A percentile compares a stretch with the other conserved stretches of the same genome.
These are phyloP conservation scores for Euphorbia lathyris DNA, from an alignment of 345 rosid species.

Conservation along the genomic window DNA sequence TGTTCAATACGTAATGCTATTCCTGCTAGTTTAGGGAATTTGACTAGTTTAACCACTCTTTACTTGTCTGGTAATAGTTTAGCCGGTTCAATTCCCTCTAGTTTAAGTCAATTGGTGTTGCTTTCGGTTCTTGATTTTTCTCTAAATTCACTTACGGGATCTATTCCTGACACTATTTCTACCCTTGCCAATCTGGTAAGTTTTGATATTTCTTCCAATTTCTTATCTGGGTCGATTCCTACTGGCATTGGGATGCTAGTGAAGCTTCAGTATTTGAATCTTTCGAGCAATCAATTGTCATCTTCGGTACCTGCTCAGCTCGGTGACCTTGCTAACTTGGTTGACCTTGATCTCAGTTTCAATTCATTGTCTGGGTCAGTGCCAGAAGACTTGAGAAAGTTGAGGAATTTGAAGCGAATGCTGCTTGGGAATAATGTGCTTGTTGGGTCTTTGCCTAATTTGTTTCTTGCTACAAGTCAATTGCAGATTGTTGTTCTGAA, in stretches of 20 bases:
- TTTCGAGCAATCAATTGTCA: conserved; percentile 66
- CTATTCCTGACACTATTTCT: conserved; percentile 61
- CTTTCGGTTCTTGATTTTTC: conserved; percentile 71
- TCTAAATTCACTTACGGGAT: conserved; percentile 53
- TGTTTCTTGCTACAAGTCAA: conserved; percentile 53
- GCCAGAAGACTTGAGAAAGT: conserved; percentile 53
- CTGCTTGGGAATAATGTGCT: conserved; percentile 53
- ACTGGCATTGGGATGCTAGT: conserved; percentile 47
- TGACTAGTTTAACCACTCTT: conserved; percentile 58
- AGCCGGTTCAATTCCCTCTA: conserved; percentile 56
- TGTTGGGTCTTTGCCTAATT: conserved; percentile 51
- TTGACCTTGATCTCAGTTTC: conserved; percentile 78
- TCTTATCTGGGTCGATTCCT: conserved; percentile 63
- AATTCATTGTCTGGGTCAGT: conserved; percentile 62
- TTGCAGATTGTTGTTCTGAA: conserved; percentile 57
- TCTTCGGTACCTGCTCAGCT: conserved; percentile 70
- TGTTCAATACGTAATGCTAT: conserved; percentile 56
- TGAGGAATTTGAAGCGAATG: conserved; percentile 62
- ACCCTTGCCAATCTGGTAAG: conserved; percentile 50
- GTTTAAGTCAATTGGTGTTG: conserved; percentile 50
- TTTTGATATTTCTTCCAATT: conserved; percentile 76
- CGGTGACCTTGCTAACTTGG: conserved; percentile 58
- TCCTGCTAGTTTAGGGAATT: conserved; percentile 65
- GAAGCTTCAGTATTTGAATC: conserved; percentile 59
- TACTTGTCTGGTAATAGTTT: conserved; percentile 58